A percentile compares a stretch with the other conserved stretches of the same genome.
These are phyloP conservation scores for Pyrenochaeta sp. DNA, from an alignment of 2,329 filamentous ascomycete species.

Conservation along the genomic window DNA sequence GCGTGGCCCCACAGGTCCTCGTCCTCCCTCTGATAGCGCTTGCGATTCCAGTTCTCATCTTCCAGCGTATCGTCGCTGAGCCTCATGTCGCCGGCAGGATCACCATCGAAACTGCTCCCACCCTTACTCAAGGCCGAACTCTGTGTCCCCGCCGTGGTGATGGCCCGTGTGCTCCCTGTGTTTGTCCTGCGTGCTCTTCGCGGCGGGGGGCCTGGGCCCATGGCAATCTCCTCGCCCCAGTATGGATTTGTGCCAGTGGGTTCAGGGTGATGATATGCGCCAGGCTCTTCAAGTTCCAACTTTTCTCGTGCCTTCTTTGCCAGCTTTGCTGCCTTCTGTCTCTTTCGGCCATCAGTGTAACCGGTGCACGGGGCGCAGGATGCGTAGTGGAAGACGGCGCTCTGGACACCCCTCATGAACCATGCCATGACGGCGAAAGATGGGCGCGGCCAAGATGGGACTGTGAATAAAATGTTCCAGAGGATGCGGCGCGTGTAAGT, in stretches of 20 bases:
- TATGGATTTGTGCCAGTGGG: constrained; percentile 88
- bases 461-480: background rate
- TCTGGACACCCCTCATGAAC: constrained; percentile 67
- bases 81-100: constrained; percentile 30
- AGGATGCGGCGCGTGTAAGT: constrained; percentile 1
- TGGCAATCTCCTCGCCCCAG: constrained; percentile 85
- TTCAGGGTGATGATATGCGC: constrained; percentile 78
- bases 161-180: constrained; percentile 62
- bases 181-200: constrained; percentile 65
- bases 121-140: constrained; percentile 56
- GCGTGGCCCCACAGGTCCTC: constrained; percentile 84
- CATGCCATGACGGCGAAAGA: constrained; percentile 43
- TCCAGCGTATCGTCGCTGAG: constrained; percentile 45
- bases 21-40: constrained; percentile 85
- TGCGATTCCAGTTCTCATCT: constrained; percentile 74
- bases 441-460: background rate
- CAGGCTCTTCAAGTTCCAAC: constrained; percentile 74
- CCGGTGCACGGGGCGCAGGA: constrained; percentile 82
- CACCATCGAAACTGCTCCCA: constrained; percentile 47
- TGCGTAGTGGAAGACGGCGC: constrained; percentile 78
- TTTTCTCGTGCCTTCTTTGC: constrained; percentile 72
- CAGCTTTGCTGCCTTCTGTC: constrained; percentile 73
- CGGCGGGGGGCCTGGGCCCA: constrained; percentile 79
- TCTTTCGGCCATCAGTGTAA: constrained; percentile 72
- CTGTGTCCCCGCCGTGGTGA: constrained; percentile 67